Percentiles rank a stretch among this genome's conserved stretches.
Conservation (phyloP, 495 filamentous ascomycete species). For the Aspergillus kassunensis region DNA sequence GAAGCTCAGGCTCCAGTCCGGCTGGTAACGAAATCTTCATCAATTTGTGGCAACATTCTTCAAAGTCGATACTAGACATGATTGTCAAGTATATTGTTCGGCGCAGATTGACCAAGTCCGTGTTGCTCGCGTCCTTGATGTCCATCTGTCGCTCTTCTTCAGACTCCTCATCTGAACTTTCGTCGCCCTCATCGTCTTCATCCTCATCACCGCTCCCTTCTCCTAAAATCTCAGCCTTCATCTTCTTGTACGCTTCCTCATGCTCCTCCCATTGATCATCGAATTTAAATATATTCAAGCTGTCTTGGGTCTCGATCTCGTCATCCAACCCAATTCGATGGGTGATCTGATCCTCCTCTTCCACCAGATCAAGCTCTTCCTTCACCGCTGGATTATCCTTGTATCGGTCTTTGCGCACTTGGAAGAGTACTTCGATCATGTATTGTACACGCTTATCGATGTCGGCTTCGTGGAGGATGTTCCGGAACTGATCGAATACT, state of each 20-base stretch:
- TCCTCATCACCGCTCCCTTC: constrained; percentile 80
- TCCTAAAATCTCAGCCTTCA: constrained; percentile 91
- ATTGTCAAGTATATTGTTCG: constrained; percentile 96
- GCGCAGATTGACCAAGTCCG: constrained; percentile 87
- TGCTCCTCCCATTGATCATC: constrained; percentile 87
- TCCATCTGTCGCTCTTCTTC: constrained; percentile 75
- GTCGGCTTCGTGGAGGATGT: constrained; percentile 89
- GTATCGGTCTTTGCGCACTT: constrained; percentile 92
- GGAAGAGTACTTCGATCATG: constrained; percentile 97
- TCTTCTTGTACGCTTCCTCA: constrained; percentile 81
- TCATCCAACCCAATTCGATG: constrained; percentile 76
- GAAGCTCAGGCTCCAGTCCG: constrained; percentile 86
- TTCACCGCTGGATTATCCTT: constrained; percentile 89
- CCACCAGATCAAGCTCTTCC: constrained; percentile 90
- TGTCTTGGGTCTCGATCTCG: constrained; percentile 76
- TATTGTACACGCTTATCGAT: constrained; percentile 97
- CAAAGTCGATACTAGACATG: constrained; percentile 89
- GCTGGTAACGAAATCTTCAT: constrained; percentile 85
- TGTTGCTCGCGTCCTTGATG: constrained; percentile 97
- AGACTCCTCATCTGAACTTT: constrained; percentile 75
- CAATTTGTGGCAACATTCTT: constrained; percentile 93
- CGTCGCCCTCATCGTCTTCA: constrained; percentile 65
- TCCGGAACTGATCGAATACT: constrained; percentile 93
- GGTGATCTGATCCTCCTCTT: constrained; percentile 97
- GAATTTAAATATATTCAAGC: constrained; percentile 91